Evolutionary conservation across 768 basidiomycete species (phyloP).

Genomic region (Auriscalpium vulgare): DNA sequence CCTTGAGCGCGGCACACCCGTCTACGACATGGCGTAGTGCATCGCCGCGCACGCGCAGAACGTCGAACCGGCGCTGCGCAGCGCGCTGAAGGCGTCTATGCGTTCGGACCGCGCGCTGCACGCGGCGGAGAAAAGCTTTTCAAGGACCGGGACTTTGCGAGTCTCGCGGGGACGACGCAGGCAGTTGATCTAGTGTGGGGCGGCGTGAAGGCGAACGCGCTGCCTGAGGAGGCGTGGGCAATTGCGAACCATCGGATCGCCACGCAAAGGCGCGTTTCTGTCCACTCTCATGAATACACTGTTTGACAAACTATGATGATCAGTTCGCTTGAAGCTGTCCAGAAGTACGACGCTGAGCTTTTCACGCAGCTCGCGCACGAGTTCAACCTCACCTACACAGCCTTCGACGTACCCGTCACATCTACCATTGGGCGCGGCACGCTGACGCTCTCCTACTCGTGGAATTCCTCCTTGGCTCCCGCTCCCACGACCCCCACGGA

Average conservation of each 20-base stretch:
- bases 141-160: conserved; percentile 19
- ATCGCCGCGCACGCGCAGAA: conserved; percentile 33
- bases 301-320: neutral
- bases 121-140: conserved; percentile 26
- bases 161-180: conserved; percentile 23
- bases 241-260: conserved; percentile 28
- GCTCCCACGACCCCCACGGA: conserved; percentile 35
- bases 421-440: conserved; percentile 25
- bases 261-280: conserved; percentile 20
- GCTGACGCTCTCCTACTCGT: conserved; percentile 31
- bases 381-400: conserved; percentile 33
- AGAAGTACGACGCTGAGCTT: conserved; percentile 23
- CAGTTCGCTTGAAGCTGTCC: conserved; percentile 19
- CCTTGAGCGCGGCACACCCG: conserved; percentile 23
- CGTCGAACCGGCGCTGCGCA: conserved; percentile 23
- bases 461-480: conserved; percentile 27
- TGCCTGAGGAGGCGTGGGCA: conserved; percentile 34
- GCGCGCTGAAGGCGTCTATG: conserved; percentile 19
- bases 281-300: neutral
- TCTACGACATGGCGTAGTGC: conserved; percentile 33
- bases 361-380: conserved; percentile 23
- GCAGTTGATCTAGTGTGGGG: conserved; percentile 35
- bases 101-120: conserved; percentile 25
- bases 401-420: conserved; percentile 30
- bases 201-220: conserved; percentile 37